A percentile compares a stretch with the other conserved stretches of the same genome.
These are phyloP conservation scores for Pseudoneurospora amorphoporcata DNA, from an alignment of 495 filamentous ascomycete genomes.

Conservation along the genomic window DNA sequence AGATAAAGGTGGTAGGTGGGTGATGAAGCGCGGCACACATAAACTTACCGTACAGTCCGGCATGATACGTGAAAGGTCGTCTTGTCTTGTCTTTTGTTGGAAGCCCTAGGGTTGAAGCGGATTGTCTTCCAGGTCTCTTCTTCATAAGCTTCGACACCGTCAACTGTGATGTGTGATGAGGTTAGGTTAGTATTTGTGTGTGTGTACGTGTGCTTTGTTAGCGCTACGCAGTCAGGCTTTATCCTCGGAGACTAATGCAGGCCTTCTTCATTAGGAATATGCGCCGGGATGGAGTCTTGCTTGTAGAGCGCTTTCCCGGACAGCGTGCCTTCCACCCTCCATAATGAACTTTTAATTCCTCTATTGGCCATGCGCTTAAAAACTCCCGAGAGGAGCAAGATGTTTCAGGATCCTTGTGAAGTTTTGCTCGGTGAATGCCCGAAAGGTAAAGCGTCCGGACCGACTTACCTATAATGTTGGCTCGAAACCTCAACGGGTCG, in stretches of 20 bases:
- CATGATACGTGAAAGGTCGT: conserved; percentile 48
- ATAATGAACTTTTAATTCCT: not conserved
- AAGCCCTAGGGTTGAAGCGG: conserved; percentile 40
- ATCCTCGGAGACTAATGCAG: not conserved
- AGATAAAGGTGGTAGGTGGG: not conserved
- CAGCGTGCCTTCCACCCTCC: not conserved
- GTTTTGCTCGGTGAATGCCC: not conserved
- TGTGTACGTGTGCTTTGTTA: not conserved
- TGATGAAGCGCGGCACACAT: not conserved
- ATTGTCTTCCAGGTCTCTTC: conserved; percentile 78
- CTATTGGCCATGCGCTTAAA: not conserved
- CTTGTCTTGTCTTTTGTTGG: conserved; percentile 18
- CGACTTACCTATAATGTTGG: conserved; percentile 63
- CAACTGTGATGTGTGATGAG: conserved; percentile 17
- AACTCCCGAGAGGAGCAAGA: not conserved
- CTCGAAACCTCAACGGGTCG: conserved; percentile 62
- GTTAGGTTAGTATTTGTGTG: not conserved
- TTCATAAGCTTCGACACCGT: conserved; percentile 28
- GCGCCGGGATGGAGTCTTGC: not conserved
- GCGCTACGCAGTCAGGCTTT: not conserved
- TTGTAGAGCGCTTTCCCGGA: not conserved
- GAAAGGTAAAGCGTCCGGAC: not conserved
- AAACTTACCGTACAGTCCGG: conserved; percentile 48
- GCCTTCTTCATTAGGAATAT: not conserved
- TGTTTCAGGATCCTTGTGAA: not conserved